Evolutionary conservation across 345 rosid genomes (phyloP).

Genomic region (Trapa bicornis): DNA sequence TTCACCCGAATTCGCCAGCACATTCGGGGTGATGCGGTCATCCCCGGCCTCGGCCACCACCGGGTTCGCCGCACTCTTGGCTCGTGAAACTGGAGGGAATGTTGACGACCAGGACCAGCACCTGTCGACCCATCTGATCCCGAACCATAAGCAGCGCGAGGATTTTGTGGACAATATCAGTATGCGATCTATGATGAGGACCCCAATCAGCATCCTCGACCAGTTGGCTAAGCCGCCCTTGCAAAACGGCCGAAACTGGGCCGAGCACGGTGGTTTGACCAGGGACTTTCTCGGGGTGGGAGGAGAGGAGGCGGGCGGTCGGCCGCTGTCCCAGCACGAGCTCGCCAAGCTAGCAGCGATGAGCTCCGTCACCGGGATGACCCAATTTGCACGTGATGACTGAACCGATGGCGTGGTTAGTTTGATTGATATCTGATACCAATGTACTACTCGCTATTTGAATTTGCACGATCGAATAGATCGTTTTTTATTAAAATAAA

Average conservation of each 20-base stretch:
- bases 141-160: not conserved
- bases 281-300: slow-evolving; percentile 78
- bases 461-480: not conserved
- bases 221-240: not conserved
- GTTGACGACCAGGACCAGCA: not conserved
- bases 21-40: slow-evolving; percentile 34
- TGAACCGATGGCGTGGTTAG: not conserved
- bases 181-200: slow-evolving; percentile 9
- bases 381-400: slow-evolving; percentile 30
- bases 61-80: slow-evolving; percentile 9
- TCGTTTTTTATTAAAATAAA: not conserved
- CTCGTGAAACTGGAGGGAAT: slow-evolving; percentile 8
- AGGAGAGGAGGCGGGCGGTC: slow-evolving; percentile 37
- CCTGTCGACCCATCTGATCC: not conserved
- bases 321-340: slow-evolving; percentile 48
- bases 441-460: not conserved
- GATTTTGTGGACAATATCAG: slow-evolving; percentile 8
- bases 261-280: slow-evolving; percentile 33
- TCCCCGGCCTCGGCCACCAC: slow-evolving; percentile 25
- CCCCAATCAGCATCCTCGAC: not conserved
- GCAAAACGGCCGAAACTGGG: slow-evolving; percentile 20
- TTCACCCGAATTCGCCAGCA: slow-evolving; percentile 24
- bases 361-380: slow-evolving; percentile 36
- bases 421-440: no score
- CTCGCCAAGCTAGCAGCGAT: slow-evolving; percentile 63